These are phyloP conservation scores for Aurantiochytrium sp. DNA, from an alignment of 108 stramenopile species.

Conservation along the genomic window DNA sequence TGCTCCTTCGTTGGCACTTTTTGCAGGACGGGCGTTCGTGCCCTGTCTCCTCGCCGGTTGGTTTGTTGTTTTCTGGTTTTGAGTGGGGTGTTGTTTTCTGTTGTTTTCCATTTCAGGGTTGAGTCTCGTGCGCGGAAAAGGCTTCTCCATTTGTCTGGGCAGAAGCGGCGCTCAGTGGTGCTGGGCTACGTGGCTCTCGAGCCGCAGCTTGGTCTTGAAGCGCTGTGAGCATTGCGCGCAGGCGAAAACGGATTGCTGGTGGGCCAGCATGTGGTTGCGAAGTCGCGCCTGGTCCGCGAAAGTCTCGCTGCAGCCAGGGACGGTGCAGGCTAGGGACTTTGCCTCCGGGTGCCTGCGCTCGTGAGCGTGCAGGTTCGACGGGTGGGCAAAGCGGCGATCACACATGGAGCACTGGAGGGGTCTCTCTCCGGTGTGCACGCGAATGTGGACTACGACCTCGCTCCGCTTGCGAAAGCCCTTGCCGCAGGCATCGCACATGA, in stretches of 20 bases:
- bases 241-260: neutral
- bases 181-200: neutral
- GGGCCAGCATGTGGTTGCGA: neutral
- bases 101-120: no score
- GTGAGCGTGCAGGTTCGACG: neutral
- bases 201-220: neutral
- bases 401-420: constrained; percentile 11
- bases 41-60: no score
- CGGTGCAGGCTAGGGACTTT: neutral
- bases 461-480: neutral
- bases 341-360: neutral
- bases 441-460: neutral
- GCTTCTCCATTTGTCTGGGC: no score
- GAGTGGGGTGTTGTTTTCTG: no score
- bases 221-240: neutral
- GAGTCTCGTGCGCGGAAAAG: no score
- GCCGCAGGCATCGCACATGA: neutral
- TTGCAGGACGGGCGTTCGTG: no score
- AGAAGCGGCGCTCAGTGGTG: neutral
- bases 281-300: neutral
- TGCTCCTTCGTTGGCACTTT: no score
- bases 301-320: neutral
- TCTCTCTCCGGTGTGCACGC: neutral
- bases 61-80: no score
- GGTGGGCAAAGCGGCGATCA: neutral